Conservation (phyloP, 148 eudicot genomes). For the Agrostemma githago region DNA sequence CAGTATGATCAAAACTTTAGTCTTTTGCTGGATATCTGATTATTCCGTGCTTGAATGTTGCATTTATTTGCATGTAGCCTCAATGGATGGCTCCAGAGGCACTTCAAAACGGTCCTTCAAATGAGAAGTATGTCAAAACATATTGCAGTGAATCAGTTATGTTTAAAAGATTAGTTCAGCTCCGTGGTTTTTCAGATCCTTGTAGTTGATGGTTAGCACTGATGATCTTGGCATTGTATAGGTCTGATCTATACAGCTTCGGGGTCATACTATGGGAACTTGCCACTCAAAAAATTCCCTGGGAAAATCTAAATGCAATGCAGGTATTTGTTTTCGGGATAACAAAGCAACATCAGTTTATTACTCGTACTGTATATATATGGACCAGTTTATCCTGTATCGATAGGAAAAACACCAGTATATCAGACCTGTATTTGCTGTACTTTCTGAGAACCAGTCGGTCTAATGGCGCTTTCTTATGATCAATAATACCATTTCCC, state of each 20-base stretch:
- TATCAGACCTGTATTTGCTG: neutral
- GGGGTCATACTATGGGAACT: conserved; percentile 97
- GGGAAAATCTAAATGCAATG: conserved; percentile 95
- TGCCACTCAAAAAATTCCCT: conserved; percentile 81
- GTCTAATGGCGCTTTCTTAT: neutral
- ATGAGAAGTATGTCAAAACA: conserved; percentile 73
- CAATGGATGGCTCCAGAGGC: conserved; percentile 99
- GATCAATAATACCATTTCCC: neutral
- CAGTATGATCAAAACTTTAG: conserved; percentile 45
- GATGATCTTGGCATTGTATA: conserved; percentile 28
- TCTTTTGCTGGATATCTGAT: neutral
- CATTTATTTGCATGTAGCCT: conserved; percentile 48
- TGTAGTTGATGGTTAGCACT: neutral
- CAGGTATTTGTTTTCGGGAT: conserved; percentile 48
- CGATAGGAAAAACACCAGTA: neutral
- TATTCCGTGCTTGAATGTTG: neutral
- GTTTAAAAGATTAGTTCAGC: conserved; percentile 13
- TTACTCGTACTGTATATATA: neutral
- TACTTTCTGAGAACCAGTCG: neutral
- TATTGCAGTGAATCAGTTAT: conserved; percentile 8
- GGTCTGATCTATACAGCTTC: conserved; percentile 92
- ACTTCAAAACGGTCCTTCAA: conserved; percentile 76
- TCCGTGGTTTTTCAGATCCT: neutral
- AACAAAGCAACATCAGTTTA: neutral
- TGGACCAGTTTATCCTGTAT: neutral